Evolutionary conservation across 2,329 filamentous ascomycete species (phyloP).

Genomic region (Botryotinia calthae): DNA sequence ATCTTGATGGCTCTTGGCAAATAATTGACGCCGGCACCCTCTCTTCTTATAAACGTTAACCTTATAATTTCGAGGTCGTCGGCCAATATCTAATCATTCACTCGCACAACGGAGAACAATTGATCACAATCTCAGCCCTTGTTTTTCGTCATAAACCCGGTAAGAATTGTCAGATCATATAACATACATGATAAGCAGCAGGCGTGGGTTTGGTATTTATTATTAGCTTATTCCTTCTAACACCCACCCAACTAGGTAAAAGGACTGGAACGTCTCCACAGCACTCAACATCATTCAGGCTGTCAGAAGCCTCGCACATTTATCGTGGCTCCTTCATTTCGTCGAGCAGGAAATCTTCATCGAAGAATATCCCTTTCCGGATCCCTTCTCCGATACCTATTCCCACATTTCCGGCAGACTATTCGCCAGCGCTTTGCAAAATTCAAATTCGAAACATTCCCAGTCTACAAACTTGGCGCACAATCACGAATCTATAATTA

Average conservation of each 20-base stretch:
- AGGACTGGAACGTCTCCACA: constrained; percentile 4
- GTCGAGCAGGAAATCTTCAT: constrained; percentile 25
- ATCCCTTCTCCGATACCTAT: constrained; percentile 27
- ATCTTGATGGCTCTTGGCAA: not conserved
- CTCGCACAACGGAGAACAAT: not conserved
- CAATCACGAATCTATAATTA: constrained; percentile 77
- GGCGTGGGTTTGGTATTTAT: not conserved
- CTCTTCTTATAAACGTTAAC: not conserved
- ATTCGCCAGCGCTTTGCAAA: constrained; percentile 35
- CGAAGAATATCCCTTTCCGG: constrained; percentile 1
- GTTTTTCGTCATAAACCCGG: not conserved
- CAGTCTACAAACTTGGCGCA: constrained; percentile 64
- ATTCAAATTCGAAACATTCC: constrained; percentile 73
- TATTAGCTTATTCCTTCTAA: not conserved
- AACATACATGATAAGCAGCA: constrained; percentile 2
- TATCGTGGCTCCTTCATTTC: constrained; percentile 18
- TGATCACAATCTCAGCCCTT: not conserved
- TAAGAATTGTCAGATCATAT: not conserved
- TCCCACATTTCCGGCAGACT: constrained; percentile 21
- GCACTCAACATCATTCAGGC: not conserved
- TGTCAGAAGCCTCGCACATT: constrained; percentile 14
- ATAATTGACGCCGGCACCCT: not conserved
- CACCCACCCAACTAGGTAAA: not conserved
- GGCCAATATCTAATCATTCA: not conserved
- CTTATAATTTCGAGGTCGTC: not conserved